Evolutionary conservation across 345 rosid species (phyloP).

Genomic region (Angophora floribunda): DNA sequence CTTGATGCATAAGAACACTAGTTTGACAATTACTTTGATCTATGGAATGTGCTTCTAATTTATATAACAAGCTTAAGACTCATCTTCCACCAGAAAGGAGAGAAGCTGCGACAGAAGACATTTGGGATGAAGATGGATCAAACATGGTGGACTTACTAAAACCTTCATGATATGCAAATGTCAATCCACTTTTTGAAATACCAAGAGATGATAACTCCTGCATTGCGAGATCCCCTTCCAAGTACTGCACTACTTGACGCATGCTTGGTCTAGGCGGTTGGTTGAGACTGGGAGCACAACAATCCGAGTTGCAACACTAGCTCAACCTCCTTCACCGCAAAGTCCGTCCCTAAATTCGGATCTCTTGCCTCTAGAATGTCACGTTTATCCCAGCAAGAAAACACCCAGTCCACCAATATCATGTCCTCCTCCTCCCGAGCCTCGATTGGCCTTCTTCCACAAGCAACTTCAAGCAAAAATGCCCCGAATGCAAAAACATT

Average conservation of each 20-base stretch:
- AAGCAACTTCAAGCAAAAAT: conserved; percentile 35
- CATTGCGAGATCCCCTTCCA: not conserved
- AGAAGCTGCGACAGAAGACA: not conserved
- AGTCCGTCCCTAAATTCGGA: conserved; percentile 12
- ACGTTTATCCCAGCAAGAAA: conserved; percentile 19
- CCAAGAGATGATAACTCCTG: not conserved
- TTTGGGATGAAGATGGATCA: not conserved
- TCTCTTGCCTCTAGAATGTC: conserved; percentile 16
- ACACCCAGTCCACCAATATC: conserved; percentile 26
- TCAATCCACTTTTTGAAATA: not conserved
- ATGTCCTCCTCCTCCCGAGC: not conserved
- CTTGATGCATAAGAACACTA: not conserved
- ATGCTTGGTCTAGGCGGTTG: conserved; percentile 23
- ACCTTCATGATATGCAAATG: not conserved
- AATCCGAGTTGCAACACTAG: conserved; percentile 28
- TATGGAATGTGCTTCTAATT: not conserved
- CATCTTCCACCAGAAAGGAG: not conserved
- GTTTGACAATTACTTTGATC: not conserved
- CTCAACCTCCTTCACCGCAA: conserved; percentile 18
- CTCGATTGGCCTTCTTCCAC: conserved; percentile 40
- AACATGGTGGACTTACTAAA: not conserved
- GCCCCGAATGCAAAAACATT: conserved; percentile 42
- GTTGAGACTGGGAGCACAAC: conserved; percentile 19
- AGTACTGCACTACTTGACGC: conserved; percentile 3
- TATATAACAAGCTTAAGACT: not conserved